Evolutionary conservation across 495 filamentous ascomycete genomes (phyloP).

Genomic region (Geoglossum glabrum): DNA sequence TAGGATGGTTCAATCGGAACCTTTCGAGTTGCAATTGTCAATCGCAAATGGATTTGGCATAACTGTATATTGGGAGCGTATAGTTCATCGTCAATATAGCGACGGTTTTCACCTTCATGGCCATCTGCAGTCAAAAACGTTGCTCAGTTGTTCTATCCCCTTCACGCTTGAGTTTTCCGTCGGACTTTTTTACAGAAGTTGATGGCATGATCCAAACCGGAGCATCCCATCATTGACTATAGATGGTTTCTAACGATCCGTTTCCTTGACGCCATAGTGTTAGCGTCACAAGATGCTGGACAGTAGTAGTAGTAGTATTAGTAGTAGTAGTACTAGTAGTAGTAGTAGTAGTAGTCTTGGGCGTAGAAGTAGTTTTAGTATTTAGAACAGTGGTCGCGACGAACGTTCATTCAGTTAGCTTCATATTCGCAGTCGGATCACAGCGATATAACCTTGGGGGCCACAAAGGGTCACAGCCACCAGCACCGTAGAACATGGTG

Average conservation of each 20-base stretch:
- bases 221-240: not conserved
- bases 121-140: not conserved
- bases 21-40: not conserved
- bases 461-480: too few species aligned
- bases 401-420: too few species aligned
- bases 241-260: not conserved
- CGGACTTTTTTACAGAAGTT: not conserved
- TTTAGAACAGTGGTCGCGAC: too few species aligned
- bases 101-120: not conserved
- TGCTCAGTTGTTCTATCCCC: not conserved
- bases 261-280: not conserved
- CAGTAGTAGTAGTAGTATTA: not conserved
- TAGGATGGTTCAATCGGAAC: not conserved
- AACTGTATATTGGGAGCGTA: not conserved
- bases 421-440: too few species aligned
- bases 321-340: not conserved
- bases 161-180: not conserved
- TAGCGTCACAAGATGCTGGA: not conserved
- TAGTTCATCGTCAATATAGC: not conserved
- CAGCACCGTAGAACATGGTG: too few species aligned
- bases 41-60: not conserved
- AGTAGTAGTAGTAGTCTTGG: not conserved
- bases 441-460: too few species aligned
- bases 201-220: not conserved
- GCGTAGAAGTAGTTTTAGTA: not conserved